Conservation (phyloP, 129 eudicot genomes). For the Helichrysum umbraculigerum region DNA sequence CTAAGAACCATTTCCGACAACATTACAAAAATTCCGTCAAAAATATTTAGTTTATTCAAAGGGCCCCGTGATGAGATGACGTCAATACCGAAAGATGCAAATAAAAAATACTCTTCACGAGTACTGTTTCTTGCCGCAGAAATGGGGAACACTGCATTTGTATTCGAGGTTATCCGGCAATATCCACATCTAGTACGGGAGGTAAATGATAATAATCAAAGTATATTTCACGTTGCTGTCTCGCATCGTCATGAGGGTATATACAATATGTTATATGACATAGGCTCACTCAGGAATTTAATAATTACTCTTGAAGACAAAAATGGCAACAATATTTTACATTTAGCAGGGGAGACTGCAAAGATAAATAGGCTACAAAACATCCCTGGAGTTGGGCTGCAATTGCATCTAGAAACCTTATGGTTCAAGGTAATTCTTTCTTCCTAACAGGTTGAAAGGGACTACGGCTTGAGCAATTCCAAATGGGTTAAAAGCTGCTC, state of each 20-base stretch:
- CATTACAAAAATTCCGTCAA: conserved; percentile 14
- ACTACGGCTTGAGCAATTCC: too few species aligned
- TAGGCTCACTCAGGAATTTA: conserved; percentile 29
- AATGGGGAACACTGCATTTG: conserved; percentile 33
- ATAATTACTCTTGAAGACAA: conserved; percentile 25
- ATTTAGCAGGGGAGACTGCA: conserved; percentile 35
- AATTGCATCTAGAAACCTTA: conserved; percentile 33
- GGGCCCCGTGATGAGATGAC: not conserved
- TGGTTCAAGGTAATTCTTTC: conserved; percentile 45
- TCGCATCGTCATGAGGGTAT: conserved; percentile 34
- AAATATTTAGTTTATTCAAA: conserved; percentile 21
- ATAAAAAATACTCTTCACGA: conserved; percentile 6
- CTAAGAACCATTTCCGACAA: conserved; percentile 20
- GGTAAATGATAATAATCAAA: conserved; percentile 27
- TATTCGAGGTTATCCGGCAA: conserved; percentile 15
- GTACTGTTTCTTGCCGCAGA: conserved; percentile 37
- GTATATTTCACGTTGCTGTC: conserved; percentile 39
- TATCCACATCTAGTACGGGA: conserved; percentile 38
- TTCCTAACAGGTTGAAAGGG: too few species aligned
- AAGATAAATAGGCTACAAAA: conserved; percentile 24
- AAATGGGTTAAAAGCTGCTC: too few species aligned
- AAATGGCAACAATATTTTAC: conserved; percentile 36
- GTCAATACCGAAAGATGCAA: not conserved
- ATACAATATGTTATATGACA: conserved; percentile 33
- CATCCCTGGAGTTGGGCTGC: conserved; percentile 41